Evolutionary conservation across 2,329 filamentous ascomycete species (phyloP), one percentile per base, ranked within the genome.

Genomic region (Magnaporthiopsis incrustans): DNA sequence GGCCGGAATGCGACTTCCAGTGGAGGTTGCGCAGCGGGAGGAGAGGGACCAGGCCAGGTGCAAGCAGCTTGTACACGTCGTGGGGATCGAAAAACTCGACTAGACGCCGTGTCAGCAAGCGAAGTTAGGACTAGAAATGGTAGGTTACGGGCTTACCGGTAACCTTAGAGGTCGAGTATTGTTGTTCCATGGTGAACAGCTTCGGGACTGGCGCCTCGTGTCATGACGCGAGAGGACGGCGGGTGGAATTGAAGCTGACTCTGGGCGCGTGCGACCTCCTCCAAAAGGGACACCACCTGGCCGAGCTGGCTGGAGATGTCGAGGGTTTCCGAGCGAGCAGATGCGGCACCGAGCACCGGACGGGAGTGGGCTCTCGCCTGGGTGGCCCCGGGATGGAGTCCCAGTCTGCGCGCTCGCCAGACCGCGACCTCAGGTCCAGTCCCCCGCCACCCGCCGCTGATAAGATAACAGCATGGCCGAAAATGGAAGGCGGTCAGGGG

Each of bases 41-140:
- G 64, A 91, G 89, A 57, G 89, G 82, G 57, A 90, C 82, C 65
- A 99, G 81, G 65, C 93, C 87, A 3, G 91, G 86, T 14, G 89
- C 88, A 58, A 98, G 81, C 63, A 94, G 83, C 65, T 91, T 87
- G 77, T 94, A 98, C 67, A 98, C 85, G 71, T 90, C 89, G 73
- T 91, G 90, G 63, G 95, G 94, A 78, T 99, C 95, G 79, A 90
- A 92, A 79, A 97, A 99, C 81, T 98, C 93, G 79, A 97, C 92
- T 96, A 71, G 70, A 67, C 64, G 63, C 44, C 64, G 59, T 67
- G 32, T 63, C 59, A 30, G 65, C 61, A 66, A 53, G 57, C 33
- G 64, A 44, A 26, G 6, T 8, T 4, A 15, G 5, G 4, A 11
- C 10, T 7, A 18, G 15, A n/a, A 12, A 60, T 14, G n/a, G 26